phyloP scores from a whole-genome alignment of 2,329 filamentous ascomycete species.

The Beauveria brongniartii region DNA sequence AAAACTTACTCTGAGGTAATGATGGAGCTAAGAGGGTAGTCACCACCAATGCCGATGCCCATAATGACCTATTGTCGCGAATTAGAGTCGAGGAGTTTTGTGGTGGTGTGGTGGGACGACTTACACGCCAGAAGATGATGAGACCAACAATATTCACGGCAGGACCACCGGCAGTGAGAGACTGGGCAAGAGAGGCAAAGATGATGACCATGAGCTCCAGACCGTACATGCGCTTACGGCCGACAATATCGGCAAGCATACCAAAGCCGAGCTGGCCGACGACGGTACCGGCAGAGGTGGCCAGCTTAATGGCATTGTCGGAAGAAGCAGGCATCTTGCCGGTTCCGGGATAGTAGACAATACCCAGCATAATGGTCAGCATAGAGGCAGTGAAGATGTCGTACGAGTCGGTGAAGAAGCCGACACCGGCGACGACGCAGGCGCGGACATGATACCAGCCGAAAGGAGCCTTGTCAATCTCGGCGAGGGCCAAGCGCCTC shows the following conservation, averaged over 20 bases:
- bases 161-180: conserved; percentile 55
- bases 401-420: conserved; percentile 85
- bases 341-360: conserved; percentile 59
- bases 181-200: conserved; percentile 65
- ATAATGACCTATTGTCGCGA: conserved; percentile 46
- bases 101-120: not conserved
- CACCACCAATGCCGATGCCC: conserved; percentile 39
- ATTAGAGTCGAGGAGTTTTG: not conserved
- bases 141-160: conserved; percentile 56
- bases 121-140: conserved; percentile 66
- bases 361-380: conserved; percentile 66
- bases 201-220: conserved; percentile 75
- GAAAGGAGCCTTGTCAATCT: conserved; percentile 75
- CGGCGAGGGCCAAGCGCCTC: conserved; percentile 67
- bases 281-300: conserved; percentile 76
- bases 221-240: conserved; percentile 66
- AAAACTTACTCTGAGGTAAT: conserved; percentile 67
- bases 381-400: conserved; percentile 73
- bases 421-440: conserved; percentile 70
- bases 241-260: conserved; percentile 67
- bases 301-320: conserved; percentile 78
- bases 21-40: conserved; percentile 74
- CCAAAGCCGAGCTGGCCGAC: conserved; percentile 77
- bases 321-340: conserved; percentile 57
- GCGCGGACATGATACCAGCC: conserved; percentile 79